Evolutionary conservation across 495 filamentous ascomycete genomes (phyloP), one percentile per base, ranked within the genome.

Genomic region (Aspergillus saccharolyticus): DNA sequence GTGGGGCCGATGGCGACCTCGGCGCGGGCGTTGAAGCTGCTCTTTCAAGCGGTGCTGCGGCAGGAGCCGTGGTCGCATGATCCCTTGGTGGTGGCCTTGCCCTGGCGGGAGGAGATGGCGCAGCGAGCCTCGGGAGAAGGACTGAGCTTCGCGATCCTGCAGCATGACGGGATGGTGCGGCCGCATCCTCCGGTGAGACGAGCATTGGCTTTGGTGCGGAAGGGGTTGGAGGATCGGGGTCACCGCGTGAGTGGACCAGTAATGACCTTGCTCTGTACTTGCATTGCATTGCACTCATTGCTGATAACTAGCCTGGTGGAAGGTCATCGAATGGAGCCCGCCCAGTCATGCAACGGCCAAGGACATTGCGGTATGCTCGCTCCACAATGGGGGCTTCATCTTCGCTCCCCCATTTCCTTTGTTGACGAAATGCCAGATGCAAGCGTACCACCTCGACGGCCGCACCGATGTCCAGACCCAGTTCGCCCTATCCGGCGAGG

Each of bases 11-110:
- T 87, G 18, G 76, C 80, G 0, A 72, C 74, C 0, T 78, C 75
- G 4, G 73, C 76, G 3, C 68, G 69, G 4, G 78, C 78, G 8
- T 55, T 88, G 51, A 73, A 69, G 33, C 63, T 87, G 8, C 56
- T 85, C 16, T 75, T 85, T 21, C 81, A 84, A 63, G 63, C 74
- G 0, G 60, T 88, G 6, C 65, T 89, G 18, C 69, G 61, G 17
- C 75, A 78, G 52, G 55, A 83, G 55, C 86, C 86, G 12, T 89
- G 86, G 86, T 69, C 82, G 8, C 74, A 82, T 62, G 86, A 89
- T 69, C 86, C 86, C 0, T 67, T 84, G 17, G 81, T 79, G 1
- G 57, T 78, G 44, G 80, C 86, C 55, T 56, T 89, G 4, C 86
- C 86, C 7, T 89, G 85, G 86, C 74, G 85, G 46, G 70, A 79